Evolutionary conservation across 805 yeast species (phyloP).

Genomic region (Yamadazyma kitorensis): DNA sequence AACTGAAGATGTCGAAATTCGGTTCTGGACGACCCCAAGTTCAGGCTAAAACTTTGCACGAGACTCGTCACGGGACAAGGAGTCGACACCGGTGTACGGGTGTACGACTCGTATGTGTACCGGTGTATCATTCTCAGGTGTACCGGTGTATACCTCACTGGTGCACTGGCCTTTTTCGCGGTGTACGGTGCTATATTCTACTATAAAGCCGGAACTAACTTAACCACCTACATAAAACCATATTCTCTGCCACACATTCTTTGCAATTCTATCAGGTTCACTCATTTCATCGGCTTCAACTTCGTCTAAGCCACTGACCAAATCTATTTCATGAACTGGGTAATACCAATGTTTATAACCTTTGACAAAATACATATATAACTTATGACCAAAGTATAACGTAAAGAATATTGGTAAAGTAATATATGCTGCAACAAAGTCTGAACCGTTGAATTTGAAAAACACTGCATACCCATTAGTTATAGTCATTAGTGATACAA

Average conservation of each 20-base stretch:
- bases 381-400: constrained; percentile 28
- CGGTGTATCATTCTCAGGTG: too few species aligned
- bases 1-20: too few species aligned
- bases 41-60: too few species aligned
- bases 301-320: constrained; percentile 55
- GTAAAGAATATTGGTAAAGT: constrained; percentile 27
- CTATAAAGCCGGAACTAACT: too few species aligned
- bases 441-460: constrained; percentile 24
- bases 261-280: constrained; percentile 36
- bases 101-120: too few species aligned
- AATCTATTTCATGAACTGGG: constrained; percentile 57
- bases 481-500: constrained; percentile 21
- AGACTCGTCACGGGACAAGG: too few species aligned
- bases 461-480: constrained; percentile 35
- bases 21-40: too few species aligned
- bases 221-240: too few species aligned
- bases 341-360: constrained; percentile 37
- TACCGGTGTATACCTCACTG: too few species aligned
- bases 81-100: too few species aligned
- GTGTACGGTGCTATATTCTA: too few species aligned
- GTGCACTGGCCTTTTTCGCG: too few species aligned
- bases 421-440: constrained; percentile 35
- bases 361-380: constrained; percentile 16
- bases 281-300: constrained; percentile 51
- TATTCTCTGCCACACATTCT: constrained; percentile 38